Conservation (phyloP, 2,329 filamentous ascomycete genomes). For the Diaporthe capsici region DNA sequence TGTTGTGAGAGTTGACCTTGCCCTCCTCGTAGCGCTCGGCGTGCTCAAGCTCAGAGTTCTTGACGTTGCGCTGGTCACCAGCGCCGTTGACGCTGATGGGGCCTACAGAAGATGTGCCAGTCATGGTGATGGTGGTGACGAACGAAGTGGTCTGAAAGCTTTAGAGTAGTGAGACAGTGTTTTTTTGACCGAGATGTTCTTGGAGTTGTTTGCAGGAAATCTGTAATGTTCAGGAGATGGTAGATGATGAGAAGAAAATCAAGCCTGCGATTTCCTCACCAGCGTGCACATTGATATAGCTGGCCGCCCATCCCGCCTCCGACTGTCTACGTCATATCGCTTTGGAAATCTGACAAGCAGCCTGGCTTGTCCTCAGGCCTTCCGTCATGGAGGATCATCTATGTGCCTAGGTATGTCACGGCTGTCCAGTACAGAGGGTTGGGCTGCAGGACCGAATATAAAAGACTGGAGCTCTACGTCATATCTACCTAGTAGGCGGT, state of each 20-base stretch:
- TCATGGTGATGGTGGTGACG: constrained; percentile 47
- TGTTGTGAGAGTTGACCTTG: constrained; percentile 75
- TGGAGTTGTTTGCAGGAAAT: background rate
- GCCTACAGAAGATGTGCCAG: constrained; percentile 75
- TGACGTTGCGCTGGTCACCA: constrained; percentile 80
- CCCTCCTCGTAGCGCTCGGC: constrained; percentile 80
- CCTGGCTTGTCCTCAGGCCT: background rate
- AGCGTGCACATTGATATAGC: constrained; percentile 39
- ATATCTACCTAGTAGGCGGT: constrained; percentile 19
- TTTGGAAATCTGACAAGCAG: constrained; percentile 20
- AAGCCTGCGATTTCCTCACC: background rate
- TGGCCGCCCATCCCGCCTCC: constrained; percentile 1
- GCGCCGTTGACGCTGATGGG: constrained; percentile 77
- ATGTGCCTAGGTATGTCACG: background rate
- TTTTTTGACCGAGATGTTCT: background rate
- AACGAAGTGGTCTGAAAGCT: background rate
- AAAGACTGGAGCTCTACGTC: constrained; percentile 38
- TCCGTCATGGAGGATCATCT: constrained; percentile 41
- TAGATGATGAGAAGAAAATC: background rate
- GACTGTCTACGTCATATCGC: constrained; percentile 37
- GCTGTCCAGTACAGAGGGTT: constrained; percentile 26
- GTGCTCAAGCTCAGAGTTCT: constrained; percentile 64
- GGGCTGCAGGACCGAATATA: constrained; percentile 33
- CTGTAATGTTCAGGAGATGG: constrained; percentile 1
- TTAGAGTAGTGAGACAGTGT: background rate